phyloP scores from a whole-genome alignment of 371 early-diverging fungal genomes.

The Cokeromyces recurvatus region DNA sequence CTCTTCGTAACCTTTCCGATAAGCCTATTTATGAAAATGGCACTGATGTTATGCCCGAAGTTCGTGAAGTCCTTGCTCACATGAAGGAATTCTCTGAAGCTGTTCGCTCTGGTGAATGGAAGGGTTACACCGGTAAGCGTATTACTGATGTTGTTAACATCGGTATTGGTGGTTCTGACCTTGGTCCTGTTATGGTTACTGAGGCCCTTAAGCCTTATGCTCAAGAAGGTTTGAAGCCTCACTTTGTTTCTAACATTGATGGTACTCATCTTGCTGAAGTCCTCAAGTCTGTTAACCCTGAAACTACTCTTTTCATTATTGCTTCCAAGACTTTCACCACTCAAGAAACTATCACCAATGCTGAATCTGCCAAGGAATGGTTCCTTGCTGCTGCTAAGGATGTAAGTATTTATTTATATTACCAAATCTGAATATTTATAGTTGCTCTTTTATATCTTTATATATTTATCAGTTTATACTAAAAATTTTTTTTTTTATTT shows the following conservation, averaged over 20 bases:
- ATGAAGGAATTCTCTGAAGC: constrained; percentile 84
- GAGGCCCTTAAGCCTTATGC: constrained; percentile 95
- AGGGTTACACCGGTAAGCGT: constrained; percentile 90
- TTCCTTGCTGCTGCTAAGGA: constrained; percentile 83
- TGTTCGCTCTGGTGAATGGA: constrained; percentile 89
- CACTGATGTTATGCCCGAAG: constrained; percentile 88
- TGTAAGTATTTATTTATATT: constrained; percentile 43
- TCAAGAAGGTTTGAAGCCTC: constrained; percentile 69
- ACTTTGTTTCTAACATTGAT: constrained; percentile 99
- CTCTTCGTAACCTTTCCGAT: constrained; percentile 87
- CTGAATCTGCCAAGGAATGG: constrained; percentile 91
- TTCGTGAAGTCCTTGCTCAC: constrained; percentile 90
- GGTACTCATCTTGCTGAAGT: constrained; percentile 95
- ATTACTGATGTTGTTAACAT: constrained; percentile 98
- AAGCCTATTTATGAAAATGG: constrained; percentile 80
- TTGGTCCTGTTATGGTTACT: constrained; percentile 99
- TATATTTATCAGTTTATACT: not conserved
- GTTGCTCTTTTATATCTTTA: constrained; percentile 2
- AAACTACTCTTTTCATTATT: constrained; percentile 94
- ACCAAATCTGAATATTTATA: too few species aligned
- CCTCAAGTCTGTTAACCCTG: constrained; percentile 82
- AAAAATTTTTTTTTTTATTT: not conserved
- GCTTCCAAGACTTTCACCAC: constrained; percentile 99
- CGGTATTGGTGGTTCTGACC: constrained; percentile 99
- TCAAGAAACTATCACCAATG: constrained; percentile 98